phyloP scores from a whole-genome alignment of 2,329 filamentous ascomycete genomes.

The Epichloe hybrida region DNA sequence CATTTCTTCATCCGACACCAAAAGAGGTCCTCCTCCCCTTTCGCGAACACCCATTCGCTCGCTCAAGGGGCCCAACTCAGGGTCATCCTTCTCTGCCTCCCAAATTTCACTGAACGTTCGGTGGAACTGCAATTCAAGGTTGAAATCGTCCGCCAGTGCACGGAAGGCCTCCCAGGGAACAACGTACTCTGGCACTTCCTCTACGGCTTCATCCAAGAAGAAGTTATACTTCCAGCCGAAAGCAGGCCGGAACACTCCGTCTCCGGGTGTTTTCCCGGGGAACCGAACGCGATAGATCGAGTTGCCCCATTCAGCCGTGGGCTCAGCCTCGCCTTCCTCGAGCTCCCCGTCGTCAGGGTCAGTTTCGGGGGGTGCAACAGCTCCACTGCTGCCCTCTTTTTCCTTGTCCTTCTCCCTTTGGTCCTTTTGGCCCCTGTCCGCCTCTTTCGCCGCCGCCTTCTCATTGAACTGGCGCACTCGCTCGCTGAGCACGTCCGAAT shows the following conservation, averaged over 20 bases:
- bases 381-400: background rate
- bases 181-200: conserved; percentile 92
- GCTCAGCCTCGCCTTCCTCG: conserved; percentile 49
- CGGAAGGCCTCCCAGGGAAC: conserved; percentile 98
- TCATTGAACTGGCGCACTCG: conserved; percentile 68
- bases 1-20: conserved; percentile 76
- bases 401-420: conserved; percentile 14
- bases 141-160: conserved; percentile 89
- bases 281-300: conserved; percentile 85
- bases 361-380: conserved; percentile 9
- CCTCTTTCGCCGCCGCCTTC: conserved; percentile 25
- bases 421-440: conserved; percentile 25
- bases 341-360: conserved; percentile 29
- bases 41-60: conserved; percentile 92
- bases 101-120: conserved; percentile 85
- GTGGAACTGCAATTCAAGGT: conserved; percentile 87
- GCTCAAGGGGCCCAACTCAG: conserved; percentile 66
- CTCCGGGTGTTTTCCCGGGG: conserved; percentile 64
- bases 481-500: conserved; percentile 76
- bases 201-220: conserved; percentile 89
- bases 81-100: conserved; percentile 79
- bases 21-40: conserved; percentile 48
- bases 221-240: conserved; percentile 98
- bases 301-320: conserved; percentile 78
- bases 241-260: conserved; percentile 85